These are phyloP conservation scores for Chrysopogon serrulatus DNA, from an alignment of 176 grass and related monocot species.

Conservation along the genomic window DNA sequence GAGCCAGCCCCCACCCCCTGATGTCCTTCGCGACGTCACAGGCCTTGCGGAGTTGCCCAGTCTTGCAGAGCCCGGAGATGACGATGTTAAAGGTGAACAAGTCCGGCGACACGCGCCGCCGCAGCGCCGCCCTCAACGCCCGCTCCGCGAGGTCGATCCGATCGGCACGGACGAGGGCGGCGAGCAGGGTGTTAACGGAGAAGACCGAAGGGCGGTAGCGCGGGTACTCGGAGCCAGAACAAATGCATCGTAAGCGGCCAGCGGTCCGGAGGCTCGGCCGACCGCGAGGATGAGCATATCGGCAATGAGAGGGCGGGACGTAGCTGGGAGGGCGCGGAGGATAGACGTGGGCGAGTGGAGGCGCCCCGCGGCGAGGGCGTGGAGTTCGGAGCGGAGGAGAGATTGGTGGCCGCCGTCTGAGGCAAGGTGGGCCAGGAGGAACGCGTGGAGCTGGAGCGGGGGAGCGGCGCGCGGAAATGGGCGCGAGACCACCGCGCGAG, in stretches of 20 bases:
- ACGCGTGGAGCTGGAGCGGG: constrained; percentile 58
- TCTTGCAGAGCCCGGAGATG: constrained; percentile 75
- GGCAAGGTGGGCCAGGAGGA: constrained; percentile 68
- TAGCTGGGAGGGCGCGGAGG: constrained; percentile 49
- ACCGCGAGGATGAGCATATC: constrained; percentile 65
- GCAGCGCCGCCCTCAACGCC: constrained; percentile 51
- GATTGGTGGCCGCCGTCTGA: constrained; percentile 29
- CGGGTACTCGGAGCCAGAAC: constrained; percentile 39
- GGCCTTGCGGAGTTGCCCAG: constrained; percentile 60
- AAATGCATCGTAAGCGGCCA: constrained; percentile 53
- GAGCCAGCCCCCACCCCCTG: constrained; percentile 62
- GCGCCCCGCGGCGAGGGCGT: constrained; percentile 33
- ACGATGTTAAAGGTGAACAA: constrained; percentile 72
- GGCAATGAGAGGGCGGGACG: constrained; percentile 46
- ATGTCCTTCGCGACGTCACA: constrained; percentile 70
- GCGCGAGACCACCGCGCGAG: constrained; percentile 52
- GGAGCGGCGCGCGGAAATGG: constrained; percentile 51
- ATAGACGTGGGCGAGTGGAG: constrained; percentile 53
- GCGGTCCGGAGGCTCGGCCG: constrained; percentile 30
- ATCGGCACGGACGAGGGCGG: constrained; percentile 41
- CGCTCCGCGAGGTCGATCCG: constrained; percentile 45
- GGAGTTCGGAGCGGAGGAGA: constrained; percentile 72
- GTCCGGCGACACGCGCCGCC: constrained; percentile 56
- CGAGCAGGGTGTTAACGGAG: constrained; percentile 67
- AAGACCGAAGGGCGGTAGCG: constrained; percentile 61